Conservation (phyloP, 2,329 filamentous ascomycete species). For the Paraconiothyrium sp. region DNA sequence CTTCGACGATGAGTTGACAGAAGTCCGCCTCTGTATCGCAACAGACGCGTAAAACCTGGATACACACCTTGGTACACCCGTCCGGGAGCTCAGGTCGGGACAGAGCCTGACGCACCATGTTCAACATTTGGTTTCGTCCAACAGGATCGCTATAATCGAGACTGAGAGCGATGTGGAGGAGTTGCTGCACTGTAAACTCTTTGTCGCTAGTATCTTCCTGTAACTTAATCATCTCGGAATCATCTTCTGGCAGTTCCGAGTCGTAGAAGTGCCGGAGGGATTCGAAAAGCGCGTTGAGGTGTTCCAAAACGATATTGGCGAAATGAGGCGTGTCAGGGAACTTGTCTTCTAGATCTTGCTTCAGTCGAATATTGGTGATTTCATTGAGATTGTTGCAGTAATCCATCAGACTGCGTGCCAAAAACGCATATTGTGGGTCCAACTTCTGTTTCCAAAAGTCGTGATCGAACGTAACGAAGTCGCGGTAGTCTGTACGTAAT, state of each 20-base stretch:
- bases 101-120: slow-evolving; percentile 83
- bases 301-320: slow-evolving; percentile 84
- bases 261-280: slow-evolving; percentile 64
- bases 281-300: slow-evolving; percentile 75
- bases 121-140: slow-evolving; percentile 94
- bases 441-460: slow-evolving; percentile 78
- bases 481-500: slow-evolving; percentile 82
- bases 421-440: slow-evolving; percentile 86
- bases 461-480: slow-evolving; percentile 76
- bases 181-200: slow-evolving; percentile 94
- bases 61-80: slow-evolving; percentile 86
- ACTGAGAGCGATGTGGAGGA: slow-evolving; percentile 89
- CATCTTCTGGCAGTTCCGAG: slow-evolving; percentile 49
- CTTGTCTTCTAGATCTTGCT: slow-evolving; percentile 85
- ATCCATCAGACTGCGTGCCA: slow-evolving; percentile 92
- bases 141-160: slow-evolving; percentile 98
- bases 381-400: slow-evolving; percentile 82
- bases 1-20: slow-evolving; percentile 86
- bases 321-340: slow-evolving; percentile 93
- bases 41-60: slow-evolving; percentile 83
- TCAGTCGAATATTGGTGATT: slow-evolving; percentile 66
- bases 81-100: slow-evolving; percentile 89
- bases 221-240: slow-evolving; percentile 67
- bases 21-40: slow-evolving; percentile 86
- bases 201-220: slow-evolving; percentile 88